A percentile compares a stretch with the other conserved stretches of the same genome.
Conservation (phyloP, 108 stramenopile species). For the Cyclotella atomus region DNA sequence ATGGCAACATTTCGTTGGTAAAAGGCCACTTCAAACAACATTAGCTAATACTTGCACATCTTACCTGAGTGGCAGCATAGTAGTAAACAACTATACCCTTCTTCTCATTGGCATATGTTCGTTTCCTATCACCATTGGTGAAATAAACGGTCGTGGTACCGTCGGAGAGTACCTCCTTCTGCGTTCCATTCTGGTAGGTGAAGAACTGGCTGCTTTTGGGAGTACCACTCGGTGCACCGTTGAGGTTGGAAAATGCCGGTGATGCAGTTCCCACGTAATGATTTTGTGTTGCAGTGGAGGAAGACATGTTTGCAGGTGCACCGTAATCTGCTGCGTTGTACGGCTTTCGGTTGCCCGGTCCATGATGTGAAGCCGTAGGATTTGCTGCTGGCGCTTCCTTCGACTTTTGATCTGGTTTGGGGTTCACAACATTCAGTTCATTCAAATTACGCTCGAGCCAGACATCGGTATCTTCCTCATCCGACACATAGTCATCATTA, state of each 20-base stretch:
- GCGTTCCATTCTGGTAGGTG: conserved; percentile 62
- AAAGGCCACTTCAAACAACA: not conserved
- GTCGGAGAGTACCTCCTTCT: conserved; percentile 56
- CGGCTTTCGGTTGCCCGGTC: conserved; percentile 24
- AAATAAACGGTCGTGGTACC: conserved; percentile 67
- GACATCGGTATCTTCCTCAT: conserved; percentile 27
- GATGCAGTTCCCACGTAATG: not conserved
- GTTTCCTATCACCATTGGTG: conserved; percentile 74
- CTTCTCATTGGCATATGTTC: conserved; percentile 52
- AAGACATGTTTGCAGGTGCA: not conserved
- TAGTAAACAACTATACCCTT: conserved; percentile 66
- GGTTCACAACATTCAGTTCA: conserved; percentile 23
- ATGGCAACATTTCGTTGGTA: not conserved
- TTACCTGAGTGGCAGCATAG: conserved; percentile 67
- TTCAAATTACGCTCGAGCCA: conserved; percentile 29
- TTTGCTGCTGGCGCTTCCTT: not conserved
- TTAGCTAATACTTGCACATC: not conserved
- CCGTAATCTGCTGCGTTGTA: conserved; percentile 53
- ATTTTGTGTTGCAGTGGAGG: not conserved
- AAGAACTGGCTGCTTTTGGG: conserved; percentile 27
- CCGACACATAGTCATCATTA: not conserved
- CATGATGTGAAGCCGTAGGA: conserved; percentile 7
- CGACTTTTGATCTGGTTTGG: conserved; percentile 7
- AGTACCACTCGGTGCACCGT: not conserved
- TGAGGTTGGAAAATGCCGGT: not conserved